A percentile compares a stretch with the other conserved stretches of the same genome.
These are phyloP conservation scores for Ilyonectria mors-panacis DNA, from an alignment of 2,329 filamentous ascomycete species.

Conservation along the genomic window DNA sequence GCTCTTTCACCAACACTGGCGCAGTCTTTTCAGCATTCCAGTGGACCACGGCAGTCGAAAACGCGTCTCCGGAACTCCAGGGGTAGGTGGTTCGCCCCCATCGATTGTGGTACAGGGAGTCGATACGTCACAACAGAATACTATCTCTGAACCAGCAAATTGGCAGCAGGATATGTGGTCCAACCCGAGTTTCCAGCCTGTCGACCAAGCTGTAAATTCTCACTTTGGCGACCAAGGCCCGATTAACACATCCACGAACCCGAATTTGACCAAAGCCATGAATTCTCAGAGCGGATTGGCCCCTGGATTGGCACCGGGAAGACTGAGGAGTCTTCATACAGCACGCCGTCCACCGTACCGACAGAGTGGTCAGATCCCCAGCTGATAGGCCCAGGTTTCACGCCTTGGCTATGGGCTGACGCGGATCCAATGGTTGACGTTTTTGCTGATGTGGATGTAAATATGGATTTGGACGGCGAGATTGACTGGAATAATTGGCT, in stretches of 20 bases:
- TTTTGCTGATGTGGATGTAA: conserved; percentile 44
- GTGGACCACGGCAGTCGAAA: accelerated
- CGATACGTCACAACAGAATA: neutral
- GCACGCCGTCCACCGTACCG: conserved; percentile 9
- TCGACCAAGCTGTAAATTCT: neutral
- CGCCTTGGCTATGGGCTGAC: conserved; percentile 54
- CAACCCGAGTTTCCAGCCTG: neutral
- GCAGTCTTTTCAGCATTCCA: conserved; percentile 18
- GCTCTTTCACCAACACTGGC: conserved; percentile 36
- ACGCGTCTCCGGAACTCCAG: neutral
- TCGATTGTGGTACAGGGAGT: neutral
- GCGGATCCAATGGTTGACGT: conserved; percentile 44
- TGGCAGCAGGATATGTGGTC: conserved; percentile 7
- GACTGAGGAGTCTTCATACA: neutral
- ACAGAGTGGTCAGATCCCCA: conserved; percentile 11
- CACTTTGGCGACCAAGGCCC: neutral
- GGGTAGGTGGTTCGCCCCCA: accelerated
- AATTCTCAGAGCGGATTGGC: neutral
- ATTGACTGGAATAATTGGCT: conserved; percentile 57
- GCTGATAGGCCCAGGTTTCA: conserved; percentile 37
- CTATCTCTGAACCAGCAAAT: neutral
- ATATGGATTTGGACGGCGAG: conserved; percentile 50
- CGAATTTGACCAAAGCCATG: neutral
- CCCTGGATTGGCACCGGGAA: neutral
- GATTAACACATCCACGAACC: neutral